Conservation (phyloP, 2,329 filamentous ascomycete species). For the Aspergillus proliferans region DNA sequence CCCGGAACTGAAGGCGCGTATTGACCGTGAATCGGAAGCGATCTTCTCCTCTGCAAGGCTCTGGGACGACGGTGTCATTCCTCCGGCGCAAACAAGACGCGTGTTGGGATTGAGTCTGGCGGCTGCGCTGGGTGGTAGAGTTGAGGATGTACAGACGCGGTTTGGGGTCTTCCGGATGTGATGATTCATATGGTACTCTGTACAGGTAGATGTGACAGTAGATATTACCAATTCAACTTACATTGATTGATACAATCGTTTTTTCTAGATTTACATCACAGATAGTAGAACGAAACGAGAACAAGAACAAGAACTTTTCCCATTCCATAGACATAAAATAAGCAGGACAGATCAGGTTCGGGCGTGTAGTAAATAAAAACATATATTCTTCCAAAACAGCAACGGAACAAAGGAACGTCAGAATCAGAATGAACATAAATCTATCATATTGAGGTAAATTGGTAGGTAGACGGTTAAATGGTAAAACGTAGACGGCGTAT, state of each 20-base stretch:
- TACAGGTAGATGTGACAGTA: too few species aligned
- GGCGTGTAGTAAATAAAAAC: not conserved
- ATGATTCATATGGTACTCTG: conserved; percentile 1
- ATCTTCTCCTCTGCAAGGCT: conserved; percentile 80
- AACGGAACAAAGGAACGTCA: conserved; percentile 7
- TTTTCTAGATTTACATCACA: too few species aligned
- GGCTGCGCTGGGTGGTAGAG: conserved; percentile 64
- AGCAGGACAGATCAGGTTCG: not conserved
- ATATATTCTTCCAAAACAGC: not conserved
- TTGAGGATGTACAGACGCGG: conserved; percentile 56
- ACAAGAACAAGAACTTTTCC: not conserved
- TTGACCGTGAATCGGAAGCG: conserved; percentile 84
- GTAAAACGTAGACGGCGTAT: conserved; percentile 15
- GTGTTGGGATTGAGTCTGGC: conserved; percentile 68
- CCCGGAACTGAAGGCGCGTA: conserved; percentile 71
- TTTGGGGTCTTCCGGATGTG: conserved; percentile 85
- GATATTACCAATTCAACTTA: too few species aligned
- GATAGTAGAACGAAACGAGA: not conserved
- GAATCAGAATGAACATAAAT: conserved; percentile 23
- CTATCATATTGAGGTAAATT: conserved; percentile 11
- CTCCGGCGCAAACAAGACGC: conserved; percentile 65
- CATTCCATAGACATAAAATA: not conserved
- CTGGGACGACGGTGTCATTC: conserved; percentile 85
- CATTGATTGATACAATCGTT: too few species aligned
- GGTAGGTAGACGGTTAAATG: not conserved